Base-by-base conservation (phyloP, 176 grass and related monocot genomes). In the Puccinellia tenuiflora region DNA sequence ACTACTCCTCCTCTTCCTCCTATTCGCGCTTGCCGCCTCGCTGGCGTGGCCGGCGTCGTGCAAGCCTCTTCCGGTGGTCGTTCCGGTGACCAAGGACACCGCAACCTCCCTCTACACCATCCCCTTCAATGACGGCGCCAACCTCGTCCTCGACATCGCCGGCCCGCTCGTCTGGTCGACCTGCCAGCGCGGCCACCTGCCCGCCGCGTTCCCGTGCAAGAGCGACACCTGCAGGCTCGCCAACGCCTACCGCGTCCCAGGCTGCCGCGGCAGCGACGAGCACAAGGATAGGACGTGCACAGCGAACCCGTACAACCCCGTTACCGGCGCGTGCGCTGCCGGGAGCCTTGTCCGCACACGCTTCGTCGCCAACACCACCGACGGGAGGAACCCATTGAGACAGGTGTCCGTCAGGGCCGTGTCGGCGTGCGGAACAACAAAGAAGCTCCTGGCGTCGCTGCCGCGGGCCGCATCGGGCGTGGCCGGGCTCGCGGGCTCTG, bases 321-420 rank as follows among this genome's bases (percentile, higher is more conserved):
- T 88, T 24, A 88, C 83, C 16, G 50, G 38, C 6, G 29, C 18
- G 45, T 94, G 88, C 76, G 55, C 86, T 2, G 8, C 68, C 40
- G 79, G 21, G 12, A 40, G 10, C 26, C 39, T 93, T 1, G 65
- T 76, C 59, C 71, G 83, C 33, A 83, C 65, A 2, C 15, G 71
- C 4, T 18, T 91, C 38, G 17, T 79, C 34, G 61, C 73, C 50
- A 76, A 86, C 74, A 45, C 73, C 87, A 94, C 92, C 64, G 65
- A 94, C 52, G n/a, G n/a, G n/a, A n/a, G n/a, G n/a, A n/a, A n/a
- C n/a, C n/a, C n/a, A n/a, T n/a, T n/a, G n/a, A n/a, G 89, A 89
- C n/a, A 65, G 43, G 56, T 75, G 15, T 57, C 73, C 2, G 55
- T 86, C 2, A 56, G 8, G 18, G 33, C 67, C 22, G 50, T 84